phyloP scores from a whole-genome alignment of 257 asterid species.

The Ilex asprella region DNA sequence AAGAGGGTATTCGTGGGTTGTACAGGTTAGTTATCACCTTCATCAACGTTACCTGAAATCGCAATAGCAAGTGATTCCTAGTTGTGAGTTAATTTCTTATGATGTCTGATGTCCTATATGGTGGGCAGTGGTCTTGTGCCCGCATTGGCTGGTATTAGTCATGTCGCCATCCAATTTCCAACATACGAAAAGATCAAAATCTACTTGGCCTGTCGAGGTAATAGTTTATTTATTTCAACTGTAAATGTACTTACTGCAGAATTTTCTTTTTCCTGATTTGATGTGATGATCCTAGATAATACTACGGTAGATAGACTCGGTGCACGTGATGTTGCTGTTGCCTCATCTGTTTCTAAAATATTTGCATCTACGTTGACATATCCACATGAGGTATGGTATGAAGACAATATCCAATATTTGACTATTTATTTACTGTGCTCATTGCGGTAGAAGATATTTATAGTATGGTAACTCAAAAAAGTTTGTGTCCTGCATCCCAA shows the following conservation, averaged over 20 bases:
- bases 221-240: background rate
- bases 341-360: slow-evolving; percentile 88
- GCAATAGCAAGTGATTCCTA: too few species aligned
- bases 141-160: slow-evolving; percentile 90
- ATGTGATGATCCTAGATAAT: slow-evolving; percentile 41
- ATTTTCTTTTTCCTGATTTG: slow-evolving; percentile 5
- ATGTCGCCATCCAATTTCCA: slow-evolving; percentile 93
- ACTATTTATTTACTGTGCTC: too few species aligned
- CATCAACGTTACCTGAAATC: background rate
- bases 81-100: background rate
- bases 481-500: too few species aligned
- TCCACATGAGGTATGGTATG: slow-evolving; percentile 76
- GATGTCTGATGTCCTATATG: slow-evolving; percentile 10
- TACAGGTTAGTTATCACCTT: slow-evolving; percentile 52
- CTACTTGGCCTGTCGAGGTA: slow-evolving; percentile 74
- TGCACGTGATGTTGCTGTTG: slow-evolving; percentile 78
- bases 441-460: too few species aligned
- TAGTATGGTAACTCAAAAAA: too few species aligned
- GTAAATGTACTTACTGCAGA: too few species aligned
- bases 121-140: slow-evolving; percentile 91
- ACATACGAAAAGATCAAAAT: slow-evolving; percentile 75
- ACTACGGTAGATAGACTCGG: slow-evolving; percentile 61
- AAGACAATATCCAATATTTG: slow-evolving; percentile 3
- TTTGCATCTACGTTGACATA: slow-evolving; percentile 92
- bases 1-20: slow-evolving; percentile 90